phyloP scores from a whole-genome alignment of 345 rosid species.

The Corchorus capsularis region DNA sequence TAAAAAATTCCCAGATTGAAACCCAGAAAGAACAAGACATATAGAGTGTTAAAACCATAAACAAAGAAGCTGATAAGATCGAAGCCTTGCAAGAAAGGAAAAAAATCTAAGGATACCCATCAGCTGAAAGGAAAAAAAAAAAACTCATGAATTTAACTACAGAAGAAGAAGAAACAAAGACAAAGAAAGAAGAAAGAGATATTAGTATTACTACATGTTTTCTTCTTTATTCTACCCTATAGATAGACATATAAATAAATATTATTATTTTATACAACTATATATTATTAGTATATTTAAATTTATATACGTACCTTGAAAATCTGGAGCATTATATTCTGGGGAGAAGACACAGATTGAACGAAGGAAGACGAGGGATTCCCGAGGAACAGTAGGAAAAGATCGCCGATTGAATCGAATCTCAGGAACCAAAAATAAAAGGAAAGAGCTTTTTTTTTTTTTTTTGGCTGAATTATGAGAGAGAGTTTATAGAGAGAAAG shows the following conservation, averaged over 20 bases:
- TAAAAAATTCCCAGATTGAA: slow-evolving; percentile 21
- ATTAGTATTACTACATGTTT: not conserved
- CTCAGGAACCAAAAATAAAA: slow-evolving; percentile 21
- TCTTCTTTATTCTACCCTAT: not conserved
- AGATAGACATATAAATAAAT: not conserved
- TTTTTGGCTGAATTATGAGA: slow-evolving; percentile 26
- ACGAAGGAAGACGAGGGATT: slow-evolving; percentile 33
- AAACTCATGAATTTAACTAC: not conserved
- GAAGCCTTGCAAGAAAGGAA: not conserved
- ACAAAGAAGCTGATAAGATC: slow-evolving; percentile 5
- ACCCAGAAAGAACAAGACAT: not conserved
- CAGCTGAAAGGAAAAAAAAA: not conserved
- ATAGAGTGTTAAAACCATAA: not conserved
- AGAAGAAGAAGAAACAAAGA: not conserved
- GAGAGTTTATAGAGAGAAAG: slow-evolving; percentile 20
- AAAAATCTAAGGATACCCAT: not conserved
- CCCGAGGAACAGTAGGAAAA: slow-evolving; percentile 29
- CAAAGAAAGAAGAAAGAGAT: not conserved
- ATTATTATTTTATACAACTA: not conserved
- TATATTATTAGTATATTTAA: not conserved
- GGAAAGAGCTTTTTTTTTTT: not conserved
- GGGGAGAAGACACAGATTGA: slow-evolving; percentile 33
- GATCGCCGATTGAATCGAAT: slow-evolving; percentile 48
- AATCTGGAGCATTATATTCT: slow-evolving; percentile 49
- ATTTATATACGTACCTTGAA: slow-evolving; percentile 41